Evolutionary conservation across 768 basidiomycete genomes (phyloP).

Genomic region (Naganishia vaughanmartiniae): DNA sequence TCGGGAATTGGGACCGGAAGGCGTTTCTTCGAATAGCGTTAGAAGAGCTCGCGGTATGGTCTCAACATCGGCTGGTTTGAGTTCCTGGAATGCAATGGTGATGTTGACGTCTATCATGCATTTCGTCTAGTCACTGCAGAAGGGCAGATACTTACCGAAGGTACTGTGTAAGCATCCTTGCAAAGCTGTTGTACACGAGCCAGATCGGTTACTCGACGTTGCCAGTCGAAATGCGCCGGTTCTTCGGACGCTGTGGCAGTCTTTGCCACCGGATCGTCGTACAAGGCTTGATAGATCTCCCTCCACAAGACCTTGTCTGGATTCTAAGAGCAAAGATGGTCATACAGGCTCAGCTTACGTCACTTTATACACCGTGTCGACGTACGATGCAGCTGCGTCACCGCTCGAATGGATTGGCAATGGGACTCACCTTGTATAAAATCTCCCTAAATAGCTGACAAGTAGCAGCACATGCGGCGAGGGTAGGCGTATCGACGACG

Average conservation of each 20-base stretch:
- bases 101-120: neutral
- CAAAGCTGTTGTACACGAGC: slow-evolving; percentile 39
- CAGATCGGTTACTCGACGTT: slow-evolving; percentile 37
- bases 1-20: neutral
- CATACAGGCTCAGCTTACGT: neutral
- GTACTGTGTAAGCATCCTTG: slow-evolving; percentile 32
- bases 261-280: slow-evolving; percentile 42
- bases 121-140: slow-evolving; percentile 19
- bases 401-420: neutral
- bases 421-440: slow-evolving; percentile 43
- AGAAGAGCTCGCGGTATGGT: neutral
- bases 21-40: neutral
- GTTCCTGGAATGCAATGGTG: neutral
- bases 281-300: slow-evolving; percentile 39
- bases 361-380: no score
- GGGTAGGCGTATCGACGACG: slow-evolving; percentile 28
- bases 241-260: slow-evolving; percentile 25
- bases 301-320: slow-evolving; percentile 46
- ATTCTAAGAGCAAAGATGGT: slow-evolving; percentile 30
- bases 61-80: neutral
- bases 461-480: slow-evolving; percentile 38
- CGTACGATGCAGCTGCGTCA: no score
- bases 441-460: slow-evolving; percentile 41
- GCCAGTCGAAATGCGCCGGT: slow-evolving; percentile 36
- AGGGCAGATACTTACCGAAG: slow-evolving; percentile 33